Conservation (phyloP, 805 yeast species). For the Candida verbasci region DNA sequence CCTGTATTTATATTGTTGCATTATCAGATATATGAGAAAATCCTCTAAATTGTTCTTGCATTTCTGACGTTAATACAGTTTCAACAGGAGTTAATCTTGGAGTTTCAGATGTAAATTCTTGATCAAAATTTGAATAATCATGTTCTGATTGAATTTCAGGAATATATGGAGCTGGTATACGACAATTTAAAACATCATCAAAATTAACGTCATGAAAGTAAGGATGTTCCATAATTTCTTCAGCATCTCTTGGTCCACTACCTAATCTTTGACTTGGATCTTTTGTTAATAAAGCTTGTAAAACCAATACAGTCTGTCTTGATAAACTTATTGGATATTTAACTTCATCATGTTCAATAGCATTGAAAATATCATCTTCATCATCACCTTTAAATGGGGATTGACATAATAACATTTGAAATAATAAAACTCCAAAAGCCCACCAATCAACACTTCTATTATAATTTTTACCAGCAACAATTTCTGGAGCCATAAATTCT, state of each 20-base stretch:
- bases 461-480: slow-evolving; percentile 85
- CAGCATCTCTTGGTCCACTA: slow-evolving; percentile 81
- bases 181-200: slow-evolving; percentile 71
- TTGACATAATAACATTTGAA: slow-evolving; percentile 94
- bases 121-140: slow-evolving; percentile 90
- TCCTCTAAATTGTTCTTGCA: slow-evolving; percentile 97
- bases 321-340: slow-evolving; percentile 97
- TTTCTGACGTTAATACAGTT: slow-evolving; percentile 73
- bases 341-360: slow-evolving; percentile 94
- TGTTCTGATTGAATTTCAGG: slow-evolving; percentile 86
- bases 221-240: slow-evolving; percentile 92
- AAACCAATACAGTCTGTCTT: slow-evolving; percentile 87
- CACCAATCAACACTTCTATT: slow-evolving; percentile 98
- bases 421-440: slow-evolving; percentile 96
- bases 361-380: slow-evolving; percentile 95
- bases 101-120: slow-evolving; percentile 89
- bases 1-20: slow-evolving; percentile 30
- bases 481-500: slow-evolving; percentile 99
- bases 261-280: slow-evolving; percentile 86
- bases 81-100: slow-evolving; percentile 95
- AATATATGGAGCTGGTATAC: slow-evolving; percentile 81
- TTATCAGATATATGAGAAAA: slow-evolving; percentile 82
- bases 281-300: slow-evolving; percentile 86
- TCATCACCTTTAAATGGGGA: slow-evolving; percentile 97
- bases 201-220: slow-evolving; percentile 88